Percentiles rank a stretch among this genome's conserved stretches.
Evolutionary conservation across 1,284 basidiomycete genomes (phyloP).

Genomic region (Phylloporus sp.): DNA sequence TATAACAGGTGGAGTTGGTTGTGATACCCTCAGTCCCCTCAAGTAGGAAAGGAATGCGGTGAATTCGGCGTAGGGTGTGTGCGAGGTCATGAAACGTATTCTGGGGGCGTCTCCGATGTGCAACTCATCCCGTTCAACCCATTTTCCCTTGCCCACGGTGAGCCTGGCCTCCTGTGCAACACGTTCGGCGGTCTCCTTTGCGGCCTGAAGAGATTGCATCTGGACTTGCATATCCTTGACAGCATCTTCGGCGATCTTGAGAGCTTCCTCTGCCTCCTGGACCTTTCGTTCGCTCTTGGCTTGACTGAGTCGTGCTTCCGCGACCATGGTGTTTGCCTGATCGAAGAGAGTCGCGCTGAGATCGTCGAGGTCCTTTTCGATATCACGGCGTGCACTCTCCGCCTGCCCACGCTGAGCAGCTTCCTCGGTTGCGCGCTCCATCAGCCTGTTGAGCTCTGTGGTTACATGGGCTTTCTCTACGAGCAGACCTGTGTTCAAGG

Average conservation of each 20-base stretch:
- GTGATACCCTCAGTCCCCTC: conserved; percentile 71
- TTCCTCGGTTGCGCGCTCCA: conserved; percentile 94
- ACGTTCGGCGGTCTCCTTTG: conserved; percentile 67
- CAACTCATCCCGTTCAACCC: conserved; percentile 54
- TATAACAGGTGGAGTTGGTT: conserved; percentile 67
- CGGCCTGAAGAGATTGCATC: conserved; percentile 76
- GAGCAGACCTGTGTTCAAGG: conserved; percentile 86
- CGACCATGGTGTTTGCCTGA: conserved; percentile 94
- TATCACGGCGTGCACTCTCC: conserved; percentile 81
- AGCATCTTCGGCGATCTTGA: conserved; percentile 87
- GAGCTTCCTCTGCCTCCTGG: conserved; percentile 79
- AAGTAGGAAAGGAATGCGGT: conserved; percentile 84
- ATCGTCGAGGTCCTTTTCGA: conserved; percentile 92
- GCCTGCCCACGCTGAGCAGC: conserved; percentile 91
- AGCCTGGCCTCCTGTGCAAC: conserved; percentile 56
- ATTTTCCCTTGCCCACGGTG: conserved; percentile 74
- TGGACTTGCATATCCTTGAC: conserved; percentile 86
- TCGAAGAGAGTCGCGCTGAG: conserved; percentile 88
- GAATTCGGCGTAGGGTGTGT: conserved; percentile 89
- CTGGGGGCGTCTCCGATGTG: conserved; percentile 25
- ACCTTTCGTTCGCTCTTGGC: conserved; percentile 86
- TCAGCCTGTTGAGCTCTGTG: conserved; percentile 90
- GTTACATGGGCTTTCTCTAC: conserved; percentile 94
- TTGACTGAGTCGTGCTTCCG: conserved; percentile 81
- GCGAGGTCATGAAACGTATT: conserved; percentile 65